phyloP scores from a whole-genome alignment of 2,329 filamentous ascomycete species.

The Fusarium albosuccineum region DNA sequence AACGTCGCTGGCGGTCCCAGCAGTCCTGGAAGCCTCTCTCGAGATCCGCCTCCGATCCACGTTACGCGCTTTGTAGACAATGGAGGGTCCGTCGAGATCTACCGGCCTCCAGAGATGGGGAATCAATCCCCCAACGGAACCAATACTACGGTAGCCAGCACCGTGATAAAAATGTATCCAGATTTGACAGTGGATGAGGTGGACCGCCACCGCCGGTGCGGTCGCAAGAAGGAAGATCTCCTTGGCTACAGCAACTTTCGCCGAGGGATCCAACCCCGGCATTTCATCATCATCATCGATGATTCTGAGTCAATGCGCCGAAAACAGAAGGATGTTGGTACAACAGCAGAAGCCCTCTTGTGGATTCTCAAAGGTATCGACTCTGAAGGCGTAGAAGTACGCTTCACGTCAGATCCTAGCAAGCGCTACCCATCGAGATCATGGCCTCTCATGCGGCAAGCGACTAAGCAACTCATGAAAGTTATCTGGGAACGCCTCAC shows the following conservation, averaged over 20 bases:
- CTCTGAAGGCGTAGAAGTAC: constrained; percentile 6
- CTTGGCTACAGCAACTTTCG: constrained; percentile 10
- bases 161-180: not conserved
- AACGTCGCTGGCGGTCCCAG: not conserved
- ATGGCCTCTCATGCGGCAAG: too few relatives aligned
- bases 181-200: constrained; percentile 4
- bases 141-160: not conserved
- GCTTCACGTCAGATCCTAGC: constrained; percentile 18
- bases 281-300: constrained; percentile 31
- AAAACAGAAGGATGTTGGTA: not conserved
- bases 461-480: not conserved
- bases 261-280: not conserved
- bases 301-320: constrained; percentile 26
- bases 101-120: not conserved
- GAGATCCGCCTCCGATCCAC: not conserved
- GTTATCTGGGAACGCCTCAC: not conserved
- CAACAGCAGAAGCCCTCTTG: not conserved
- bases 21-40: not conserved
- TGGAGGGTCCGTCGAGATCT: not conserved
- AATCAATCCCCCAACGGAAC: not conserved
- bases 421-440: not conserved
- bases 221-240: not conserved
- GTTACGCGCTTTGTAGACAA: not conserved
- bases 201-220: not conserved
- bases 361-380: constrained; percentile 25